These are phyloP conservation scores for Laburnicola sp. DNA, from an alignment of 2,329 filamentous ascomycete species.

Conservation along the genomic window DNA sequence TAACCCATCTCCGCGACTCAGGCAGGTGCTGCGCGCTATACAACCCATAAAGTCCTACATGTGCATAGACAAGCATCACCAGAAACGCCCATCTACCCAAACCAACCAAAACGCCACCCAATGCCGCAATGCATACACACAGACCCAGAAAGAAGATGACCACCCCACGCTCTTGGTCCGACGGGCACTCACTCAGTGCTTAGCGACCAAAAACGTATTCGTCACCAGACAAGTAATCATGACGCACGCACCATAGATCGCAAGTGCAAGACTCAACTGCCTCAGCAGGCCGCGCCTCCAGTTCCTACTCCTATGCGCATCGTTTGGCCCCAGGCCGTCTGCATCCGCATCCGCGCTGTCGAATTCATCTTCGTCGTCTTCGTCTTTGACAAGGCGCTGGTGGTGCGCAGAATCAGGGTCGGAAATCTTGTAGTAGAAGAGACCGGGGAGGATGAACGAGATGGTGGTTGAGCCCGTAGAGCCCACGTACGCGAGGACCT, in stretches of 20 bases:
- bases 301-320: slow-evolving; percentile 60
- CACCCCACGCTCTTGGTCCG: no score
- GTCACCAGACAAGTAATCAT: slow-evolving; percentile 87
- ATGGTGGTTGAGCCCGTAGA: slow-evolving; percentile 94
- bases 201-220: slow-evolving; percentile 77
- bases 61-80: no score
- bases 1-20: no score
- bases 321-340: slow-evolving; percentile 29
- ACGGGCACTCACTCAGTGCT: slow-evolving; percentile 52
- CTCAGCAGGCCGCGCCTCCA: slow-evolving; percentile 68
- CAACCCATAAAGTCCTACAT: no score
- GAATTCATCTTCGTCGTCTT: slow-evolving; percentile 77
- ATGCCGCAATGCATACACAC: no score
- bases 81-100: no score
- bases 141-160: no score
- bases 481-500: slow-evolving; percentile 92
- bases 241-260: slow-evolving; percentile 80
- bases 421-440: slow-evolving; percentile 99
- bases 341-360: slow-evolving; percentile 58
- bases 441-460: slow-evolving; percentile 90
- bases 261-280: slow-evolving; percentile 72
- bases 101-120: no score
- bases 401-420: slow-evolving; percentile 84
- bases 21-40: no score
- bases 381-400: slow-evolving; percentile 84